Evolutionary conservation across 2,329 filamentous ascomycete genomes (phyloP).

Genomic region (Dactylellina parvicollis): DNA sequence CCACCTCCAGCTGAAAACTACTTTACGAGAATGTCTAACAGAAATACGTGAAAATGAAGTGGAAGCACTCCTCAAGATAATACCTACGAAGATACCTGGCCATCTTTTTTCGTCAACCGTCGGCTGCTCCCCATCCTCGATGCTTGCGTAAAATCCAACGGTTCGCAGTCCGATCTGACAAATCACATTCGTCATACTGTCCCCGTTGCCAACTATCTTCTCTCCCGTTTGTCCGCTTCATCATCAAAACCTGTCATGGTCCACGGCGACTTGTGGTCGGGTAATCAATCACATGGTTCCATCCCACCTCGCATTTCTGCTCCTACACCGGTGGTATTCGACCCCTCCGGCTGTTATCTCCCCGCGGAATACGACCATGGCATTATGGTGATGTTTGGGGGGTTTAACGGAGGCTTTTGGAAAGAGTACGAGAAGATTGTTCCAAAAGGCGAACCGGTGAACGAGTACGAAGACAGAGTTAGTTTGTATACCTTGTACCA

Average conservation of each 20-base stretch:
- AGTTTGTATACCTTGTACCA: slow-evolving; percentile 89
- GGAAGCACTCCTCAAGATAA: slow-evolving; percentile 87
- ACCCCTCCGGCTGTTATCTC: slow-evolving; percentile 82
- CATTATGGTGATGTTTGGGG: slow-evolving; percentile 97
- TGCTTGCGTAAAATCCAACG: slow-evolving; percentile 66
- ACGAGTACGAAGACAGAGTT: slow-evolving; percentile 86
- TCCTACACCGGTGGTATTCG: slow-evolving; percentile 70
- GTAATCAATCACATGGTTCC: slow-evolving; percentile 60
- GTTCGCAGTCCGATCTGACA: slow-evolving; percentile 71
- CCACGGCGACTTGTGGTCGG: slow-evolving; percentile 94
- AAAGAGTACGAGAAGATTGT: slow-evolving; percentile 79
- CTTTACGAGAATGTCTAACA: not conserved
- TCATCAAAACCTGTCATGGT: slow-evolving; percentile 69
- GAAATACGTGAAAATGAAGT: slow-evolving; percentile 60
- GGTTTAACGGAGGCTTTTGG: slow-evolving; percentile 77
- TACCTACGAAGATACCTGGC: slow-evolving; percentile 76
- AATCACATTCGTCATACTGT: slow-evolving; percentile 69
- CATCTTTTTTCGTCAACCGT: slow-evolving; percentile 83
- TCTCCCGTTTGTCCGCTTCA: slow-evolving; percentile 34
- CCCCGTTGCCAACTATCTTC: slow-evolving; percentile 28
- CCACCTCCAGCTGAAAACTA: not conserved
- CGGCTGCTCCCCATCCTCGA: slow-evolving; percentile 73
- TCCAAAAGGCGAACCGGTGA: slow-evolving; percentile 79
- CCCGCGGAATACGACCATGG: slow-evolving; percentile 91
- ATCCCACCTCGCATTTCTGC: slow-evolving; percentile 30